phyloP scores from a whole-genome alignment of 441 rosid genomes.

The Pelargonium myrrhifolium region DNA sequence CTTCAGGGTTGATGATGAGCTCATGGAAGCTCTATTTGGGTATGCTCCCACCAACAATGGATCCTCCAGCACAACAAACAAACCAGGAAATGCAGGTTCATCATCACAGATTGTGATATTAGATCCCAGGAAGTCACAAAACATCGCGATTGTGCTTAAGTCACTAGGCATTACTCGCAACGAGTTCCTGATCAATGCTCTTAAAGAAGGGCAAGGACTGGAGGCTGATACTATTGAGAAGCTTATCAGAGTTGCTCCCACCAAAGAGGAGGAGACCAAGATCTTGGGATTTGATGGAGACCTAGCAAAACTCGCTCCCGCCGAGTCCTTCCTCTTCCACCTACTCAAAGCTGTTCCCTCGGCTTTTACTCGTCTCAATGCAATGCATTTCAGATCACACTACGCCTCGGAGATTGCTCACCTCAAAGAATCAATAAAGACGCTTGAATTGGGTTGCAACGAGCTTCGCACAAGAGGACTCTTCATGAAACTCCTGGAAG shows the following conservation, averaged over 20 bases:
- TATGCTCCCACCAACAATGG: slow-evolving; percentile 53
- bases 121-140: slow-evolving; percentile 70
- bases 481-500: slow-evolving; percentile 83
- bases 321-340: slow-evolving; percentile 65
- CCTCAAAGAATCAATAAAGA: slow-evolving; percentile 42
- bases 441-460: slow-evolving; percentile 52
- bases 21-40: slow-evolving; percentile 94
- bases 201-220: slow-evolving; percentile 52
- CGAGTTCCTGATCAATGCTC: slow-evolving; percentile 42
- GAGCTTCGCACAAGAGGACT: slow-evolving; percentile 73
- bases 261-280: slow-evolving; percentile 55
- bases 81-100: slow-evolving; percentile 18
- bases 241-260: slow-evolving; percentile 60
- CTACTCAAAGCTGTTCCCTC: slow-evolving; percentile 67
- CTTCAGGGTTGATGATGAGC: slow-evolving; percentile 70
- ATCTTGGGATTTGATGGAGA: slow-evolving; percentile 58
- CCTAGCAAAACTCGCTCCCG: slow-evolving; percentile 48
- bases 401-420: slow-evolving; percentile 52
- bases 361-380: slow-evolving; percentile 54
- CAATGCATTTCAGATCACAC: slow-evolving; percentile 62
- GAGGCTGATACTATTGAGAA: slow-evolving; percentile 63
- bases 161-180: slow-evolving; percentile 48
- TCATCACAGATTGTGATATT: slow-evolving; percentile 42
- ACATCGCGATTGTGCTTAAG: slow-evolving; percentile 69
- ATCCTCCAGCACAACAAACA: slow-evolving; percentile 33